Percentiles rank a stretch among this genome's conserved stretches.
Conservation (phyloP, 2,329 filamentous ascomycete genomes). For the Amauroascus verrucosus region DNA sequence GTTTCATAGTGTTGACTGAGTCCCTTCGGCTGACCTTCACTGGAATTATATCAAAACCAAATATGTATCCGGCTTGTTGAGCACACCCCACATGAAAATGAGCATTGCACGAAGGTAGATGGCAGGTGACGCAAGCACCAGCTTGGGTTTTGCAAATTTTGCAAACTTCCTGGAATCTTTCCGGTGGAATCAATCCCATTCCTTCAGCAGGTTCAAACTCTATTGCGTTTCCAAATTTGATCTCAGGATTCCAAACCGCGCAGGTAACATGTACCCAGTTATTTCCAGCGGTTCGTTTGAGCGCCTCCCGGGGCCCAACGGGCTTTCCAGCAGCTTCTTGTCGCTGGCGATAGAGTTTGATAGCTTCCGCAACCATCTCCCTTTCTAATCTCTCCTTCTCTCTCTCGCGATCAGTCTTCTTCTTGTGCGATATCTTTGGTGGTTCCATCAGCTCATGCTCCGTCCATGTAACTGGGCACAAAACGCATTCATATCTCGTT, state of each 20-base stretch:
- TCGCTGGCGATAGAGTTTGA: constrained; percentile 69
- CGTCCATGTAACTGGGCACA: constrained; percentile 75
- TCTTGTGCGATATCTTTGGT: constrained; percentile 67
- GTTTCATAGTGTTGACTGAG: constrained; percentile 64
- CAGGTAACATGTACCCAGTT: constrained; percentile 98
- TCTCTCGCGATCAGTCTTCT: constrained; percentile 84
- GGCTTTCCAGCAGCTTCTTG: constrained; percentile 80
- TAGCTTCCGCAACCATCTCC: constrained; percentile 67
- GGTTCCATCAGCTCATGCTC: constrained; percentile 76
- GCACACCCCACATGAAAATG: constrained; percentile 84
- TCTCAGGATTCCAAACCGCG: constrained; percentile 81
- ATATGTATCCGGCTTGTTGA: constrained; percentile 65
- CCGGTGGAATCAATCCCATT: constrained; percentile 66
- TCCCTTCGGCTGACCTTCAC: constrained; percentile 84
- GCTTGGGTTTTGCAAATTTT: constrained; percentile 65
- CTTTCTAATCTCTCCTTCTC: constrained; percentile 81
- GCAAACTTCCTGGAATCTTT: constrained; percentile 67
- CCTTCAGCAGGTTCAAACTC: constrained; percentile 80
- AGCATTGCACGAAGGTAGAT: constrained; percentile 44
- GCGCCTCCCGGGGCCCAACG: constrained; percentile 69
- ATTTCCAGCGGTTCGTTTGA: constrained; percentile 91
- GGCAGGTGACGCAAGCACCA: constrained; percentile 75
- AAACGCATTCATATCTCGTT: constrained; percentile 86
- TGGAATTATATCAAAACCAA: constrained; percentile 83
- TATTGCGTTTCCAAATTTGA: constrained; percentile 80